phyloP scores from a whole-genome alignment of 2,329 filamentous ascomycete genomes.

The Fulvia fulva region DNA sequence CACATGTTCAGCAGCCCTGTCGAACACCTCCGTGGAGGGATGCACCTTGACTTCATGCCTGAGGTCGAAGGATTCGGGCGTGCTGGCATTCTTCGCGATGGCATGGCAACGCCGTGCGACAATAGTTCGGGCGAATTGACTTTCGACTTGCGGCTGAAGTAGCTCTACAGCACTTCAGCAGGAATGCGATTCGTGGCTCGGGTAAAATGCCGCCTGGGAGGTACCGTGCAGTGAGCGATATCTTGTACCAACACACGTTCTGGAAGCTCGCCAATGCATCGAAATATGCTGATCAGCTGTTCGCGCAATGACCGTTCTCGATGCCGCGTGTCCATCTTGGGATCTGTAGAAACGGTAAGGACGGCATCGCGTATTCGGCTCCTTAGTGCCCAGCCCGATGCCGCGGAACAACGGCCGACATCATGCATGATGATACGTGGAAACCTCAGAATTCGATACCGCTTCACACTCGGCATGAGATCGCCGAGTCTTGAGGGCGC shows the following conservation, averaged over 20 bases:
- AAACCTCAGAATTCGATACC: background rate
- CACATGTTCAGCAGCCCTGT: background rate
- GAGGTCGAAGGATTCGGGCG: background rate
- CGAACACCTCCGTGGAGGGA: background rate
- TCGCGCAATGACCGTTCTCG: background rate
- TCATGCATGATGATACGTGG: background rate
- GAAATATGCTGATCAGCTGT: background rate
- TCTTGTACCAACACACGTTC: background rate
- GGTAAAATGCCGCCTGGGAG: background rate
- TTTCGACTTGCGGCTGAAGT: background rate
- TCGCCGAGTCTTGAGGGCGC: background rate
- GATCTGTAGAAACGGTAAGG: background rate
- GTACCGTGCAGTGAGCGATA: background rate
- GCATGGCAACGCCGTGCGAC: background rate
- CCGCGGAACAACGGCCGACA: conserved; percentile 1
- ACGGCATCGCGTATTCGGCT: conserved; percentile 1
- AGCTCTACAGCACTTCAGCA: background rate
- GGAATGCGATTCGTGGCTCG: background rate
- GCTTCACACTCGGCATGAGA: background rate
- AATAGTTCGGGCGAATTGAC: background rate
- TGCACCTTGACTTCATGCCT: background rate
- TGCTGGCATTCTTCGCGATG: background rate
- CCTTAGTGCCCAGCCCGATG: conserved; percentile 1
- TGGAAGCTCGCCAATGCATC: background rate
- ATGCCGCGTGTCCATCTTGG: background rate